Evolutionary conservation across 768 basidiomycete species (phyloP).

Genomic region (Termitomyces sp.): DNA sequence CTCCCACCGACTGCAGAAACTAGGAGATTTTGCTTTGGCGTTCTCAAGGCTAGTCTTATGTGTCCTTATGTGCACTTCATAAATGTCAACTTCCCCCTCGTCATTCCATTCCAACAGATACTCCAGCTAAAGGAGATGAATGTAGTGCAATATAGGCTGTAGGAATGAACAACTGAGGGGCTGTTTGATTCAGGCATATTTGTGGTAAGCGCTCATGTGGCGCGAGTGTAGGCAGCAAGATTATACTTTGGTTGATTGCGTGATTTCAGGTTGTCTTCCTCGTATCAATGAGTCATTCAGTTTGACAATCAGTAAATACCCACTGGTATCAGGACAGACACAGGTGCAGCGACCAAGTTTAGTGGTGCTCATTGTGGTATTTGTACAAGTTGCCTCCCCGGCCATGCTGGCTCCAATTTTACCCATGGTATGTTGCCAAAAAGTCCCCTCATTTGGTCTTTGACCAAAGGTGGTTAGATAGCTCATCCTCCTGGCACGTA

Average conservation of each 20-base stretch:
- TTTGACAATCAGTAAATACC: not conserved
- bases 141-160: slow-evolving; percentile 54
- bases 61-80: not conserved
- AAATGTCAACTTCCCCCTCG: slow-evolving; percentile 25
- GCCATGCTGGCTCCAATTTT: too few relatives aligned
- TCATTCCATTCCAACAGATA: slow-evolving; percentile 40
- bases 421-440: too few relatives aligned
- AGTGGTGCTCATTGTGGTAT: too few relatives aligned
- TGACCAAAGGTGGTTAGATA: too few relatives aligned
- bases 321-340: too few relatives aligned
- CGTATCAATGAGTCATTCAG: not conserved
- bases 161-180: slow-evolving; percentile 39
- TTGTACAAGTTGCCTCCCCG: too few relatives aligned
- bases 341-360: too few relatives aligned
- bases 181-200: slow-evolving; percentile 52
- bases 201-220: slow-evolving; percentile 38
- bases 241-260: not conserved
- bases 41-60: slow-evolving; percentile 44
- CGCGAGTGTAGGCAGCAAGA: slow-evolving; percentile 28
- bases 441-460: too few relatives aligned
- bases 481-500: too few relatives aligned
- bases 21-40: slow-evolving; percentile 57
- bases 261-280: not conserved
- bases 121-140: slow-evolving; percentile 41
- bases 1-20: slow-evolving; percentile 28